These are phyloP conservation scores for Klebsormidium nitens DNA, from an alignment of 139 green algal genomes.

Conservation along the genomic window DNA sequence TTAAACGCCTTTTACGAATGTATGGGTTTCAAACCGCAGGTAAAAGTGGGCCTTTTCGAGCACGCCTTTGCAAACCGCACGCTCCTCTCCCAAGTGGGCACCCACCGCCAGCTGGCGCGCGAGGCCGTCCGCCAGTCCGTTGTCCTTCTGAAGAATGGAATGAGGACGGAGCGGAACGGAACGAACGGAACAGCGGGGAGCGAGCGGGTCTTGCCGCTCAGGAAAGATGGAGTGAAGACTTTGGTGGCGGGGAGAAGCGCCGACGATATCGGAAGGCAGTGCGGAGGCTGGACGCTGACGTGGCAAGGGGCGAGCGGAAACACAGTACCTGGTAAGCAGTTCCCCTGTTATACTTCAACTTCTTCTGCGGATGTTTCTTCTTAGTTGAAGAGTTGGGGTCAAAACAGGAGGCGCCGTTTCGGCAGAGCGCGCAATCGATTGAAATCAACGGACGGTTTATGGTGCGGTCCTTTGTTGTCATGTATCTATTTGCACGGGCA, in stretches of 20 bases:
- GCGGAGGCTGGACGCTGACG: constrained; percentile 23
- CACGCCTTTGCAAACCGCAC: constrained; percentile 12
- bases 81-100: constrained; percentile 8
- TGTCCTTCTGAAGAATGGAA: constrained; percentile 26
- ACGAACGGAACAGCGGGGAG: neutral
- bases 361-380: too few relatives aligned
- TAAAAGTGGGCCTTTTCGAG: constrained; percentile 31
- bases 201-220: constrained; percentile 12
- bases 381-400: too few relatives aligned
- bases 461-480: too few relatives aligned
- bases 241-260: constrained; percentile 18
- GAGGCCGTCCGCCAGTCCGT: constrained; percentile 13
- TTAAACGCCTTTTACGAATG: too few relatives aligned
- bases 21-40: too few relatives aligned
- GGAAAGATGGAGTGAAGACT: neutral
- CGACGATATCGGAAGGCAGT: constrained; percentile 26
- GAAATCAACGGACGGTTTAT: too few relatives aligned
- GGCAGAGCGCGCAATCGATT: too few relatives aligned
- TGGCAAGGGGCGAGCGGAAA: constrained; percentile 14
- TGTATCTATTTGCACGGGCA: too few relatives aligned
- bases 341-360: too few relatives aligned
- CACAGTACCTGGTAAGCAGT: constrained; percentile 7
- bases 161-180: neutral
- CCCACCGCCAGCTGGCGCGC: constrained; percentile 19
- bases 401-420: too few relatives aligned